Evolutionary conservation across 2,329 filamentous ascomycete genomes (phyloP), one percentile per base, ranked within the genome.

Genomic region (Hymenoscyphus albidus): DNA sequence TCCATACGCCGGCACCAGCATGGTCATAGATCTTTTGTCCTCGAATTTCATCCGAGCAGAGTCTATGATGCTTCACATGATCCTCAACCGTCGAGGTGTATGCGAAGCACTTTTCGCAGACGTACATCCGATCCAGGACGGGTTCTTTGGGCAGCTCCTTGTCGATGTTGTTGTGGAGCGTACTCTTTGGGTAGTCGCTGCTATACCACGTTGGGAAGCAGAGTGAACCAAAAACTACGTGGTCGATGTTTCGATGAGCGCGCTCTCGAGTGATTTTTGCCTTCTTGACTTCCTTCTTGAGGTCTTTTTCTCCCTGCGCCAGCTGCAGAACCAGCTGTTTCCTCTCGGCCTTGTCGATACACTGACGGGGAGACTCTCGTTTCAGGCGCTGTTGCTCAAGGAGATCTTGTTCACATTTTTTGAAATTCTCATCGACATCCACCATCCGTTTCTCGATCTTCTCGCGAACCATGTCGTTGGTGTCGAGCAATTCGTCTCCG

Each of bases 21-120:
- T 88, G 86, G 0, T 77, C 81, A 75, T 97, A 97, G 31, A 97
- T 83, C 74, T 89, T 88, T 58, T 80, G 80, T 4, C 93, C 94
- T 0, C 91, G 91, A 0, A 84, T 67, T 73, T 63, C 74, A 73
- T 62, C 76, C 57, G 84, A 81, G 76, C 88, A 93, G 42, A 81
- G 76, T 32, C 79, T 79, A 18, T 85, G 81, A 71, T 90, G 87
- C 22, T 80, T 79, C 72, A 80, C 80, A 84, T 85, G 88, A 1
- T 82, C 77, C 22, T 83, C 79, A 13, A 87, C 75, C 72, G 88
- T 85, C 69, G 82, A 85, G 42, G 89, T 90, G 77, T 99, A 99
- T 75, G 93, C 94, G 82, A 98, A 98, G 80, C 95, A 99, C 81
- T 87, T 90, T 40, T 91, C 89, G 75, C 95, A 99, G 40, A 98